Base-by-base conservation (phyloP, 2,329 filamentous ascomycete species). In the Neoscytalidium dimidiatum region DNA sequence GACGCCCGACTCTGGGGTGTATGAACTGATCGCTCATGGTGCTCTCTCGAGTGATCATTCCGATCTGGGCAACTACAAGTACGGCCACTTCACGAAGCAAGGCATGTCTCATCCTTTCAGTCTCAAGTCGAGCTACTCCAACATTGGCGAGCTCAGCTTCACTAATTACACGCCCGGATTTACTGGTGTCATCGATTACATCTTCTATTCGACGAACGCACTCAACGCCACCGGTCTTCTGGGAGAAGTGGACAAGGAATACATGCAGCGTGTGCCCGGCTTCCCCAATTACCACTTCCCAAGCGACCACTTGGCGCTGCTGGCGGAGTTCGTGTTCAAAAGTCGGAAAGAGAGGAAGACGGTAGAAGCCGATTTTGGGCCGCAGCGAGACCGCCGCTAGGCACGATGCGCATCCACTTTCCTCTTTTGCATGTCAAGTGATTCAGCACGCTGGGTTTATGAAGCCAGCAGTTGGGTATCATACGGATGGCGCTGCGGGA, bases 131-230 rank as follows among this genome's bases (percentile, higher is more conserved):
- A 89, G 93, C 3, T 99, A 99, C 77, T 87, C 87, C 38, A 87
- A 91, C 68, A 90, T 96, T 61, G 91, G 93, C 65, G 92, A 97
- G 75, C 82, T 98, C 71, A 88, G 88, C 4, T 99, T 97, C 77
- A 99, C 95, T 52, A 99, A 99, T 79, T 99, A 98, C 79, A 96
- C 93, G 14, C 94, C 95, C 1, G 88, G 88, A n/a, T 99, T 97
- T 80, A 87, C 88, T 60, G 94, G 93, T 67, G 92, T 96, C 65
- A 91, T 99, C 70, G 95, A 99, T 77, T 97, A 98, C 78, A 92
- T 99, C 72, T 98, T 94, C 93, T 99, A 96, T 79, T 94, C 93
- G 64, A 94, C 92, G 65, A 97, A 95, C 77, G 88, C 90, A 23
- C 83, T 97, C 49, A 91, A 95, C 74, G 91, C 96, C 26, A 89